phyloP scores from a whole-genome alignment of 75 land plant genomes.

The Larix kaempferi region DNA sequence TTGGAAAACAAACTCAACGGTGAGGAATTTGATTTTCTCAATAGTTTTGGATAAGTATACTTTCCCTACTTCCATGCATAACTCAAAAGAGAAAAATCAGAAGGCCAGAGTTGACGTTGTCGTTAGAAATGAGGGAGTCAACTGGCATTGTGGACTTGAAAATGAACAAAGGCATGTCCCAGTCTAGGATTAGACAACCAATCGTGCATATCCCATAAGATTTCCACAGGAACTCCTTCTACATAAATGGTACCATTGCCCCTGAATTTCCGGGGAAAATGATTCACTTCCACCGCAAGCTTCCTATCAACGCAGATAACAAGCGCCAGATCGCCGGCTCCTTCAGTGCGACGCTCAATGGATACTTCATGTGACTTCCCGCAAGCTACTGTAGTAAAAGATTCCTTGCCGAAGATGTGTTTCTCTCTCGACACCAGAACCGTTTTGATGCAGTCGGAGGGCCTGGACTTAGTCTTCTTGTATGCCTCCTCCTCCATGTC shows the following conservation, averaged over 20 bases:
- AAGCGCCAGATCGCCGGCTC: conserved; percentile 14
- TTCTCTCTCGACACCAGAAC: conserved; percentile 59
- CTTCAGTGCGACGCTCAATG: conserved; percentile 45
- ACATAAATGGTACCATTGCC: conserved; percentile 23
- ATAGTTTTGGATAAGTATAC: no score
- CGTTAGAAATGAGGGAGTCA: background rate
- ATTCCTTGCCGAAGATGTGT: conserved; percentile 77
- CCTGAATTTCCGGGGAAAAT: conserved; percentile 27
- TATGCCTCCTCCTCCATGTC: conserved; percentile 61
- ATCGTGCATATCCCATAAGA: conserved; percentile 32
- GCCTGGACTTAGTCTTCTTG: conserved; percentile 32
- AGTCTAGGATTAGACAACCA: conserved; percentile 17
- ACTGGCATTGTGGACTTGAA: conserved; percentile 2
- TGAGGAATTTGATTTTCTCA: no score
- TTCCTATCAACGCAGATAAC: conserved; percentile 7
- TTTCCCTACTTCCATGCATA: background rate
- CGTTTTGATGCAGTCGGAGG: conserved; percentile 42
- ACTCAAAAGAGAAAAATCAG: background rate
- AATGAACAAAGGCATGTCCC: conserved; percentile 17
- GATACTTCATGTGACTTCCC: conserved; percentile 65
- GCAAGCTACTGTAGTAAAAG: conserved; percentile 54
- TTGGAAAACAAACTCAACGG: no score
- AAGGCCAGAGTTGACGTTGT: background rate
- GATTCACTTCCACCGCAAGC: conserved; percentile 18
- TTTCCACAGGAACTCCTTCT: conserved; percentile 16